Evolutionary conservation across 2,329 filamentous ascomycete species (phyloP).

Genomic region (Curvularia eragrostidis): DNA sequence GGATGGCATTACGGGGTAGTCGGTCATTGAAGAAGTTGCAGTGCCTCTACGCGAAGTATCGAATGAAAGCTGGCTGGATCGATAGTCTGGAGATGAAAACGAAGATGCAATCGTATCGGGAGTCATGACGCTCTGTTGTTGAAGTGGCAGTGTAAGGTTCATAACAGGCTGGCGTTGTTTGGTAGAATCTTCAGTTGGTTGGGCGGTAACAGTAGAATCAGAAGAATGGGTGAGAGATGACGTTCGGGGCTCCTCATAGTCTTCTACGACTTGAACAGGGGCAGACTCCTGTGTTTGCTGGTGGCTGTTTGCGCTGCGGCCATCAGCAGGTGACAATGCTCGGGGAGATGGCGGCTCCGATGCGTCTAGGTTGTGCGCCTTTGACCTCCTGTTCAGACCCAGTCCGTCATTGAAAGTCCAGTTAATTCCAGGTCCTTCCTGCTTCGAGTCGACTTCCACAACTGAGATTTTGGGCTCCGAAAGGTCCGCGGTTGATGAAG

Average conservation of each 20-base stretch:
- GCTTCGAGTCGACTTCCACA: constrained; percentile 53
- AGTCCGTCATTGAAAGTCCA: constrained; percentile 53
- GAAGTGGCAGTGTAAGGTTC: constrained; percentile 48
- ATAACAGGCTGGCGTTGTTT: constrained; percentile 49
- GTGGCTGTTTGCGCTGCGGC: constrained; percentile 16
- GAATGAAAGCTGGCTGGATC: constrained; percentile 68
- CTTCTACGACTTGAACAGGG: constrained; percentile 54
- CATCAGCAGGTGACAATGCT: constrained; percentile 21
- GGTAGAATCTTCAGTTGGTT: constrained; percentile 35
- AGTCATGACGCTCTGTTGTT: constrained; percentile 63
- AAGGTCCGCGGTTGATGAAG: constrained; percentile 45
- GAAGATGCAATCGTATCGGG: constrained; percentile 67
- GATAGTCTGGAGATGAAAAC: constrained; percentile 68
- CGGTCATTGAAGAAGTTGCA: constrained; percentile 74
- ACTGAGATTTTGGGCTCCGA: constrained; percentile 55
- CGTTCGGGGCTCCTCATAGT: constrained; percentile 56
- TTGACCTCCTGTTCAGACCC: constrained; percentile 39
- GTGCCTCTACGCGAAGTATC: constrained; percentile 77
- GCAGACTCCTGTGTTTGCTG: constrained; percentile 33
- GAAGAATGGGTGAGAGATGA: constrained; percentile 59
- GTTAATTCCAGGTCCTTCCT: constrained; percentile 52
- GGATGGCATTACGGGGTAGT: constrained; percentile 74
- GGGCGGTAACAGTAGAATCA: constrained; percentile 56
- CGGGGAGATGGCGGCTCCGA: constrained; percentile 39
- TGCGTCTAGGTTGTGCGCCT: constrained; percentile 12